Evolutionary conservation across 2,329 filamentous ascomycete species (phyloP).

Genomic region (Scleromitrula shiraiana): DNA sequence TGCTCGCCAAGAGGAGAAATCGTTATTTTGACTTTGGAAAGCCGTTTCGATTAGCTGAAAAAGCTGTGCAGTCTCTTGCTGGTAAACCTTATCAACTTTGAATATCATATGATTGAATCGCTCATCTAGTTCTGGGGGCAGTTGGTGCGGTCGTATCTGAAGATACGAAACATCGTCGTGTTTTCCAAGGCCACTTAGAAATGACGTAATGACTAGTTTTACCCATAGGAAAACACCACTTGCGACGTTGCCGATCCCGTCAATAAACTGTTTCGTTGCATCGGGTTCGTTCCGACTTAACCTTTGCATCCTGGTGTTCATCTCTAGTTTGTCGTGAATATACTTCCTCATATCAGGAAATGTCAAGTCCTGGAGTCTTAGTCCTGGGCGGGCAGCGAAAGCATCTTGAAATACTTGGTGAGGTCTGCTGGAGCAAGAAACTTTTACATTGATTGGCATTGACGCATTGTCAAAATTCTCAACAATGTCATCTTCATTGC

Average conservation of each 20-base stretch:
- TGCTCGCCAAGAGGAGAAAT: too few relatives aligned
- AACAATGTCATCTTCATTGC: too few relatives aligned
- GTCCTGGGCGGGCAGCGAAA: neutral
- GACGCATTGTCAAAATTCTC: too few relatives aligned
- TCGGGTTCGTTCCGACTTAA: neutral
- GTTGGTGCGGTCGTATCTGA: neutral
- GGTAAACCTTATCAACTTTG: neutral
- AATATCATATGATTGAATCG: constrained; percentile 4
- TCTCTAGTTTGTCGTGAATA: neutral
- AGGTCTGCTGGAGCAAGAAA: neutral
- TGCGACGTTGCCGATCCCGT: neutral
- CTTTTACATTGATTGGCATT: too few relatives aligned
- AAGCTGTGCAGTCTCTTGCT: neutral
- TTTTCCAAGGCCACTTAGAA: neutral
- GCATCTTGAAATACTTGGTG: neutral
- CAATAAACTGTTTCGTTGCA: neutral
- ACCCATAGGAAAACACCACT: neutral
- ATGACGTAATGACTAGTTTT: neutral
- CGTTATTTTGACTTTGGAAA: too few relatives aligned
- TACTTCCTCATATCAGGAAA: neutral
- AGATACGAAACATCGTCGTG: neutral
- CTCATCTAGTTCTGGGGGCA: constrained; percentile 1
- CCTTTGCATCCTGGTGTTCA: neutral
- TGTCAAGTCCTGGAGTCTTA: neutral
- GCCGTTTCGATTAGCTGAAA: too few relatives aligned